phyloP scores from a whole-genome alignment of 371 early-diverging fungal species.

The Funneliformis caledonium region DNA sequence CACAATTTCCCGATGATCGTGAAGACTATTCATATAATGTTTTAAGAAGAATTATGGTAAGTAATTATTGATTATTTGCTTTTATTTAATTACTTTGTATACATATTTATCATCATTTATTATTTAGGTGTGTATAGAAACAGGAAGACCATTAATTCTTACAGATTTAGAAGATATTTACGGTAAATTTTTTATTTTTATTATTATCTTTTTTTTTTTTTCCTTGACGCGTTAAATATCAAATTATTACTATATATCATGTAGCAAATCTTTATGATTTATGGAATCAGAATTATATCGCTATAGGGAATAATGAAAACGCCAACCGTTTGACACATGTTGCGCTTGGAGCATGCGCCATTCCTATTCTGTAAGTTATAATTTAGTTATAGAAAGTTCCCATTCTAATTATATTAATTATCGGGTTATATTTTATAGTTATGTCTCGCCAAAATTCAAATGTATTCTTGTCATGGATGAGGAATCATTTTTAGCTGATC shows the following conservation, averaged over 20 bases:
- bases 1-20: slow-evolving; percentile 37
- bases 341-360: slow-evolving; percentile 33
- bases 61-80: neutral
- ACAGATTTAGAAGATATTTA: slow-evolving; percentile 40
- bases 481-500: slow-evolving; percentile 20
- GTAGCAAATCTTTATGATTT: slow-evolving; percentile 41
- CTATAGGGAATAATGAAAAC: slow-evolving; percentile 26
- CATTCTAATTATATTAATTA: neutral
- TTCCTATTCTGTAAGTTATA: slow-evolving; percentile 28
- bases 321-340: slow-evolving; percentile 34
- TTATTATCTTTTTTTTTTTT: neutral
- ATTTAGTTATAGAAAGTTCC: neutral
- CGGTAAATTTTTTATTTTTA: slow-evolving; percentile 12
- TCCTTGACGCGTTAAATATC: neutral
- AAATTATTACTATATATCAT: neutral
- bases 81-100: neutral
- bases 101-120: neutral
- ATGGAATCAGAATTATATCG: slow-evolving; percentile 42
- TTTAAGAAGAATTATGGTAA: slow-evolving; percentile 37
- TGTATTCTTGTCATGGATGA: slow-evolving; percentile 40
- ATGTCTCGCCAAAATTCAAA: slow-evolving; percentile 29
- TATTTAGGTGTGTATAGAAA: neutral
- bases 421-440: neutral
- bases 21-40: slow-evolving; percentile 36
- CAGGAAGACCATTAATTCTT: slow-evolving; percentile 37